Evolutionary conservation across 495 filamentous ascomycete genomes (phyloP), one percentile per base, ranked within the genome.

Genomic region (Penicillium crystallinum): DNA sequence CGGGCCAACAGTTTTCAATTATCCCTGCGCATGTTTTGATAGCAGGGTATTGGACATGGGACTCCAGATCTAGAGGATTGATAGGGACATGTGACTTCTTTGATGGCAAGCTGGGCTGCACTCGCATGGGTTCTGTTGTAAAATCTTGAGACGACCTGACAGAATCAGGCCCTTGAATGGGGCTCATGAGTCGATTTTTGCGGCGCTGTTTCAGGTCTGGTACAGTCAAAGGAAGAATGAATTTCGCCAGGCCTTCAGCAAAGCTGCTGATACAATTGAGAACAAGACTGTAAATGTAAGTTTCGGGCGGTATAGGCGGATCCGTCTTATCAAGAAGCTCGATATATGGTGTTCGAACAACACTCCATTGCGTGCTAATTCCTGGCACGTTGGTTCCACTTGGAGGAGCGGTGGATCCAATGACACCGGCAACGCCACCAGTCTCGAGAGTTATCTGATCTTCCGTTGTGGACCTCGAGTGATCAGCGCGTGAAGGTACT

Each of bases 281-380:
- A 6, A 90, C 89, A 14, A 98, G 77, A 58, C 86, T 87, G 68
- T 98, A 96, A 23, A 96, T 80, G 61, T 98, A 98, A 0, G 95
- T 95, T 45, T 96, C 91, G 1, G 93, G 93, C 35, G 93, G 79
- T 8, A 68, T 48, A 4, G 92, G 90, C 4, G 93, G 78, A 29
- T 97, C 92, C 3, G 82, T 77, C 65, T 98, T 98, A 70, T 98
- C 93, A 10, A 97, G 80, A 43, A 95, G 87, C 50, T 98, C 93
- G 34, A 97, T 87, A 64, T 91, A 97, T 21, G 91, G 85, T 17
- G 89, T 89, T 47, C 89, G 78, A 58, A 95, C 81, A 18, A 85
- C 77, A 72, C 95, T 97, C 91, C 90, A 97, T 58, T 91, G 86
- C 23, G 73, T 81, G 66, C 90, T 95, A 58, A 98, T 89, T 6